Evolutionary conservation across 2,329 filamentous ascomycete species (phyloP).

Genomic region (Sordariomycetes sp.): DNA sequence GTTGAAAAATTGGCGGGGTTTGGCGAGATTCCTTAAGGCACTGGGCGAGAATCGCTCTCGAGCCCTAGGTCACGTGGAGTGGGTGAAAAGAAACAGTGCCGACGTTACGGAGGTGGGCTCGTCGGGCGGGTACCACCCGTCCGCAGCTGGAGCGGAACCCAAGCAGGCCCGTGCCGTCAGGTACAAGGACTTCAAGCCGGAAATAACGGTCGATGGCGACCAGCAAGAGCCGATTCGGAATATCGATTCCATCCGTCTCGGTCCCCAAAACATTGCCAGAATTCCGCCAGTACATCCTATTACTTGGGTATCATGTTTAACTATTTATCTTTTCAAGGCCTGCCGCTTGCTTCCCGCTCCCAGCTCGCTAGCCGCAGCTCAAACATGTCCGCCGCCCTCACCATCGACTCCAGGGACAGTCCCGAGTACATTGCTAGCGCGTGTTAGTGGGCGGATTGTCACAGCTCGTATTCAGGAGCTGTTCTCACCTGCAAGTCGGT

Average conservation of each 20-base stretch:
- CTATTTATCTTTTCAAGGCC: not conserved
- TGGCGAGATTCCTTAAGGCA: conserved; percentile 6
- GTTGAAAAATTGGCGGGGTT: conserved; percentile 12
- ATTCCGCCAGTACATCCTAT: not conserved
- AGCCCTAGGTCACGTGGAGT: conserved; percentile 5
- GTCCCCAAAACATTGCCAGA: too few species aligned
- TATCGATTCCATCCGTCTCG: too few species aligned
- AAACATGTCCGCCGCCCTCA: conserved; percentile 9
- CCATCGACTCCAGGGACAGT: not conserved
- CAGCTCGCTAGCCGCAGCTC: conserved; percentile 5
- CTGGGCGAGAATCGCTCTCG: conserved; percentile 6
- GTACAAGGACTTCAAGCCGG: too few species aligned
- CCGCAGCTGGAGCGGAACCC: not conserved
- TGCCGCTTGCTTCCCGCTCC: not conserved
- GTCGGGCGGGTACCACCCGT: not conserved
- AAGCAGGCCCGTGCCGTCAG: too few species aligned
- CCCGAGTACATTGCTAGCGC: not conserved
- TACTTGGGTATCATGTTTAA: not conserved
- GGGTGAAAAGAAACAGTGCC: too few species aligned
- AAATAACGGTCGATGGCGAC: too few species aligned
- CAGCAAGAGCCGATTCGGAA: too few species aligned
- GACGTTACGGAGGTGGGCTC: too few species aligned
- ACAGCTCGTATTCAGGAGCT: not conserved
- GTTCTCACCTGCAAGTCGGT: conserved; percentile 6
- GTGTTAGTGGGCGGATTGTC: not conserved